Evolutionary conservation across 176 grass and related monocot species (phyloP), one percentile per base, ranked within the genome.

Genomic region (Leersia perrieri): DNA sequence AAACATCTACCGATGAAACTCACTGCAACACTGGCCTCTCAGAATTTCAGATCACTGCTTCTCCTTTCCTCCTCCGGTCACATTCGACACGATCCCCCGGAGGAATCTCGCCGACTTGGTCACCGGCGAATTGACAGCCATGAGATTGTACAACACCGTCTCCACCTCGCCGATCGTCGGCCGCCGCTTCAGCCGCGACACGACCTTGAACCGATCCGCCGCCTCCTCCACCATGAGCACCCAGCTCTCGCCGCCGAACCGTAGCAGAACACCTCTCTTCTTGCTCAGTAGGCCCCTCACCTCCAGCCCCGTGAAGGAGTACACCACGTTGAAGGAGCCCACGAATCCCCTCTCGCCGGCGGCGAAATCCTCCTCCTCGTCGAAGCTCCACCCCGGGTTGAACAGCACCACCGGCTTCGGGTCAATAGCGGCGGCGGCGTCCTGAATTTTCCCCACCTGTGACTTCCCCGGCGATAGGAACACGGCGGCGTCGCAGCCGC

Each of bases 71-170:
- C 87, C 84, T 27, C 87, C 84, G 1, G 92, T 94, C 2, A 91
- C 92, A 88, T 82, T 98, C 81, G 85, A 90, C 9, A 90, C 95
- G 32, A 98, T 63, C 68, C 89, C 88, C 53, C 86, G 66, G 28
- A 95, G 57, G 78, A 94, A 98, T 75, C 87, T 94, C 2, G 93
- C 90, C 8, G 92, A 93, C 69, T 95, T 98, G 49, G 95, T 98
- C 44, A 98, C 90, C n/a, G 88, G 95, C 25, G 95, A 98, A 88
- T 98, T 98, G 60, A 90, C 88, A 20, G 92, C 95, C 95, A 98
- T 93, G 31, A 94, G 78, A 63, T 98, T 98, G 82, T 95, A 98
- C 88, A 98, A 51, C 79, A 93, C 78, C 22, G 78, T 89, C 92
- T 98, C 95, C 28, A 98, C 90, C 86, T 98, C 95, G 15, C 78